A percentile compares a stretch with the other conserved stretches of the same genome.
phyloP scores from a whole-genome alignment of 352 stramenopile genomes.

The Globisporangium heterothallicum region DNA sequence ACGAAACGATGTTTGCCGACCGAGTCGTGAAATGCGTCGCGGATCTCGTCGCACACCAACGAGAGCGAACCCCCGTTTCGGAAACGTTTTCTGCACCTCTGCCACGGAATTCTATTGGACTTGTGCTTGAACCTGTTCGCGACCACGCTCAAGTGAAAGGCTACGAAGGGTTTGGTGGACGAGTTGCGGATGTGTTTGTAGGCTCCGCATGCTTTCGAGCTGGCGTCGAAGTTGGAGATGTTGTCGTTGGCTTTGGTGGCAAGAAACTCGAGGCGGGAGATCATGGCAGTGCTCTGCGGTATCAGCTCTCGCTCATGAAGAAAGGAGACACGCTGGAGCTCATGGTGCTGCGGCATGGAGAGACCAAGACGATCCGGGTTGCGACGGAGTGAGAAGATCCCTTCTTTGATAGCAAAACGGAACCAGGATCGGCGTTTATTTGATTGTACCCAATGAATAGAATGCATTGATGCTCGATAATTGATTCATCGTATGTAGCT shows the following conservation, averaged over 20 bases:
- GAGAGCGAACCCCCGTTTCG: conserved; percentile 24
- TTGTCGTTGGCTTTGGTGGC: conserved; percentile 45
- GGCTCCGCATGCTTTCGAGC: conserved; percentile 44
- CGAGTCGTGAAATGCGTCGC: conserved; percentile 36
- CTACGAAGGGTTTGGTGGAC: conserved; percentile 38
- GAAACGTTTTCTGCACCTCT: conserved; percentile 35
- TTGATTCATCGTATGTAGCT: no score
- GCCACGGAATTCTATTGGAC: conserved; percentile 41
- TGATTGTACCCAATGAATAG: no score
- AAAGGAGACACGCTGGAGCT: conserved; percentile 46
- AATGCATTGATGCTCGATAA: no score
- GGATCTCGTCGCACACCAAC: conserved; percentile 33
- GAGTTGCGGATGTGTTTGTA: conserved; percentile 45
- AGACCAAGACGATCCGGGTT: conserved; percentile 35
- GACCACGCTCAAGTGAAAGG: conserved; percentile 22
- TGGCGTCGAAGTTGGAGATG: conserved; percentile 40
- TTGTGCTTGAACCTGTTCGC: conserved; percentile 45
- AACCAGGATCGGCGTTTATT: no score
- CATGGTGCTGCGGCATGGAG: conserved; percentile 31
- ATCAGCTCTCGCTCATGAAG: conserved; percentile 50
- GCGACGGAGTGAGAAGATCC: conserved; percentile 41
- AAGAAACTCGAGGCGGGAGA: conserved; percentile 42
- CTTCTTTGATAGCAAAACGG: no score
- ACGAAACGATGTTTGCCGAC: conserved; percentile 21
- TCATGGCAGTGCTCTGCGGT: conserved; percentile 43